Evolutionary conservation across 768 basidiomycete species (phyloP).

Genomic region (Psilocybe subaeruginosa): DNA sequence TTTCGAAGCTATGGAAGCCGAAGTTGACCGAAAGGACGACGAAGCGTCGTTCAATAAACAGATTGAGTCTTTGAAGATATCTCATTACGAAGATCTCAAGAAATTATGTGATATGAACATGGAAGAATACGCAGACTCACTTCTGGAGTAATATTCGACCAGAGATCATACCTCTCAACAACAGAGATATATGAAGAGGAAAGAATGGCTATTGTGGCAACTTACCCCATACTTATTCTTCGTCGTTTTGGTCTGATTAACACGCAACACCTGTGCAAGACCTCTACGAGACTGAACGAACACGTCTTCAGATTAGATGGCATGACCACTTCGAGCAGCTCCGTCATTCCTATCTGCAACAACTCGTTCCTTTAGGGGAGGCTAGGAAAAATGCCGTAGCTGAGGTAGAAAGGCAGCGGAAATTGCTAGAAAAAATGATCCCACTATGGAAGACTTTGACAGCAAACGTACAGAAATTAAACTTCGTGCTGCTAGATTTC

Average conservation of each 20-base stretch:
- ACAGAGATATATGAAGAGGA: not conserved
- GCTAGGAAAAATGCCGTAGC: constrained; percentile 20
- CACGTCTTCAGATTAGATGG: constrained; percentile 23
- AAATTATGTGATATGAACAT: constrained; percentile 4
- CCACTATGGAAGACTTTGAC: constrained; percentile 38
- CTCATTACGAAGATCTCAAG: constrained; percentile 39
- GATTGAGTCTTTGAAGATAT: constrained; percentile 28
- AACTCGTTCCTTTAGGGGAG: constrained; percentile 15
- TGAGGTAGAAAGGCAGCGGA: constrained; percentile 27
- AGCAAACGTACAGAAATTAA: constrained; percentile 43
- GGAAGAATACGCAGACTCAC: not conserved
- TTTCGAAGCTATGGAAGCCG: constrained; percentile 38
- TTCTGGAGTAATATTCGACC: not conserved
- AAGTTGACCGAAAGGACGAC: constrained; percentile 31
- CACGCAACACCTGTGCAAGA: not conserved
- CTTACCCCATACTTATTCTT: not conserved
- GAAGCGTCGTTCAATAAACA: constrained; percentile 26
- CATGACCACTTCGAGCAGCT: constrained; percentile 30
- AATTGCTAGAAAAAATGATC: constrained; percentile 31
- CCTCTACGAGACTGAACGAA: not conserved
- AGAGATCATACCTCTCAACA: not conserved
- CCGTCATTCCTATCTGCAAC: constrained; percentile 24
- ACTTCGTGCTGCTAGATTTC: constrained; percentile 53
- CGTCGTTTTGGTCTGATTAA: not conserved
- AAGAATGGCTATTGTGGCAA: not conserved